Percentiles rank a stretch among this genome's conserved stretches.
Conservation (phyloP, 2,329 filamentous ascomycete genomes). For the Colletotrichum ledebouriae region DNA sequence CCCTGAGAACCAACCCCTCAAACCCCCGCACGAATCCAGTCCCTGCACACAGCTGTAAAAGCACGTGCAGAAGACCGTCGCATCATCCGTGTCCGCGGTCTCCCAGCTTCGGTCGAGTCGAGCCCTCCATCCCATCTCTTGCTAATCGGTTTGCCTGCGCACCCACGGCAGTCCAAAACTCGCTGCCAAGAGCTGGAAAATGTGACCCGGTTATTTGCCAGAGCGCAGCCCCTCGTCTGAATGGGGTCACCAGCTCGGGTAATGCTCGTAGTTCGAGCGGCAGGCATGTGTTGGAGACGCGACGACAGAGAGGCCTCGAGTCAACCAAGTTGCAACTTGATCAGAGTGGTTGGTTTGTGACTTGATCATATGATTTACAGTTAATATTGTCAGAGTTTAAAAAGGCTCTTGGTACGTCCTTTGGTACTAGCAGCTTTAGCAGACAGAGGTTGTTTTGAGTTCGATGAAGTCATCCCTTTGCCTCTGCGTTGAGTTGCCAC, state of each 20-base stretch:
- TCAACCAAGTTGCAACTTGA: slow-evolving; percentile 7
- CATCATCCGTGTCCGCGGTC: slow-evolving; percentile 33
- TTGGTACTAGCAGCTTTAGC: background rate
- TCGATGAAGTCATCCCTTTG: slow-evolving; percentile 33
- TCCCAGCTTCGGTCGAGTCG: background rate
- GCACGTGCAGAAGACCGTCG: slow-evolving; percentile 29
- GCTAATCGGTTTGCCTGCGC: background rate
- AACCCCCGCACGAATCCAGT: background rate
- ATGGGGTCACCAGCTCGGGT: slow-evolving; percentile 31
- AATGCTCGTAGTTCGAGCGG: background rate
- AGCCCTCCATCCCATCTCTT: slow-evolving; percentile 19
- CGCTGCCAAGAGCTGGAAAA: slow-evolving; percentile 2
- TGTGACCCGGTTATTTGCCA: slow-evolving; percentile 21
- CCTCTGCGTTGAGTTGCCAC: slow-evolving; percentile 14
- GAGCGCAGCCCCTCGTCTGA: slow-evolving; percentile 27
- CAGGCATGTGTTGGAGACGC: slow-evolving; percentile 9
- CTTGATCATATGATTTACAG: slow-evolving; percentile 1
- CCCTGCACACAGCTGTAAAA: background rate
- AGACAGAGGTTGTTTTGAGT: slow-evolving; percentile 2
- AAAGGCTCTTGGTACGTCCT: background rate
- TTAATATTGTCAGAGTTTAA: background rate
- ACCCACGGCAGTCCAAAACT: background rate
- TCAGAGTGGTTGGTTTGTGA: background rate
- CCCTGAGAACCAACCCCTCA: background rate
- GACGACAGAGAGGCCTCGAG: background rate